Evolutionary conservation across 2,329 filamentous ascomycete genomes (phyloP).

Genomic region (Arthroderma sp.): DNA sequence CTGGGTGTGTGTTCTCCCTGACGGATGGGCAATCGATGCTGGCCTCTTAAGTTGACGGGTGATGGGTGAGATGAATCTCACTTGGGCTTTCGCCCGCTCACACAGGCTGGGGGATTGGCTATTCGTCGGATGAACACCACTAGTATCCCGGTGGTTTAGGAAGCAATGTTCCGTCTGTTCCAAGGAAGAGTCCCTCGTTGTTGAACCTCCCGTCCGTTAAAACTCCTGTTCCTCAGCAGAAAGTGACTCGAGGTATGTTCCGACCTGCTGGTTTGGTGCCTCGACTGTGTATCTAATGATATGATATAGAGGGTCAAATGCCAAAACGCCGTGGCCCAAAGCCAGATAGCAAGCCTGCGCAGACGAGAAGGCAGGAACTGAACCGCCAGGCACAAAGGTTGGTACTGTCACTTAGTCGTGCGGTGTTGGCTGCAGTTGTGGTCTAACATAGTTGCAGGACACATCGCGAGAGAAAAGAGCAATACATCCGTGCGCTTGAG

Average conservation of each 20-base stretch:
- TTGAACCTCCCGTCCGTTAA: conserved; percentile 51
- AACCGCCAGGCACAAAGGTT: conserved; percentile 94
- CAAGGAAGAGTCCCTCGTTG: conserved; percentile 7
- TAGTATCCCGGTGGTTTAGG: not conserved
- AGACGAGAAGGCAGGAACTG: conserved; percentile 82
- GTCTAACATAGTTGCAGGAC: conserved; percentile 46
- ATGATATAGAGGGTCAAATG: conserved; percentile 57
- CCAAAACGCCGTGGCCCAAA: conserved; percentile 88
- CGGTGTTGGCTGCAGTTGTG: not conserved
- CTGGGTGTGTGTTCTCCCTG: too few relatives aligned
- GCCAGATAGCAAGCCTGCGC: conserved; percentile 86
- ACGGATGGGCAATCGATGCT: too few relatives aligned
- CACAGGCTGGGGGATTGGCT: too few relatives aligned
- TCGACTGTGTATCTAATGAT: not conserved
- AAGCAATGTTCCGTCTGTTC: not conserved
- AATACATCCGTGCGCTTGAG: conserved; percentile 89
- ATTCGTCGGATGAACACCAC: too few relatives aligned
- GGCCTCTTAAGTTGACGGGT: too few relatives aligned
- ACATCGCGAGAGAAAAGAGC: conserved; percentile 89
- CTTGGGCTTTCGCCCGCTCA: too few relatives aligned
- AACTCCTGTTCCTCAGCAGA: conserved; percentile 53
- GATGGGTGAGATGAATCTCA: too few relatives aligned
- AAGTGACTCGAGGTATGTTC: conserved; percentile 55
- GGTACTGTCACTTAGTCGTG: conserved; percentile 8
- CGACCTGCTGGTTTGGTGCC: conserved; percentile 3